Base-by-base conservation (phyloP, 2,329 filamentous ascomycete genomes). In the Monosporascus sp. region DNA sequence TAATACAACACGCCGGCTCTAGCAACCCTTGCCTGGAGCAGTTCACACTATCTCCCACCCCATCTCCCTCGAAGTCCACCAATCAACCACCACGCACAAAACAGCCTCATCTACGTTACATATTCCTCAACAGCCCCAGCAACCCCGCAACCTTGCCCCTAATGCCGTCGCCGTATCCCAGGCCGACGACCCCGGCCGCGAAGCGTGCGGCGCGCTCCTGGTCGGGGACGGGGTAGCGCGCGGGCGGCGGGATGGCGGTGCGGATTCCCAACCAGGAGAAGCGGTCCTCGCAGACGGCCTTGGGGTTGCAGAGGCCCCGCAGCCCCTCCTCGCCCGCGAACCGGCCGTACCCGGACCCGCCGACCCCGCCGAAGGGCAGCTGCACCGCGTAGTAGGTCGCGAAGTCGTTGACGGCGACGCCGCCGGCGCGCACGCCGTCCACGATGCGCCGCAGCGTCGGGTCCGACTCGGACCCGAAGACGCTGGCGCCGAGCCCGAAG, bases 401-500 rank as follows among this genome's bases (percentile, higher is more conserved):
- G 65, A 99, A 99, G 73, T 99, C 94, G 68, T 99, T 99, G 61
- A 99, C 83, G 24, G 90, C 85, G 0, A 97, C 89, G 88, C 96
- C 97, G 45, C 94, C 94, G 0, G 88, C 85, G 57, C 86, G 83
- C 49, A 97, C 78, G 24, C 83, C 82, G 20, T 72, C 72, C 1
- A 93, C 83, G 27, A 95, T 83, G 17, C 74, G 74, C 17, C 79
- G 71, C 1, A 96, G 75, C 48, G 83, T 79, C 2, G 76, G 75
- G 52, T 82, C 78, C 27, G 72, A 69, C 54, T 86, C 81, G 49
- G 80, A 76, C 36, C 92, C 94, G 69, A 95, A 97, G 38, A 99
- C 89, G 41, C 87, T 90, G 42, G 90, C 87, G 50, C 94, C 94
- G 44, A 99, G 88, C 3, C 88, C 92, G 67, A 94, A 97, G 50